Base-by-base conservation (phyloP, 1,284 basidiomycete genomes). In the Ustilago shanxiensis region DNA sequence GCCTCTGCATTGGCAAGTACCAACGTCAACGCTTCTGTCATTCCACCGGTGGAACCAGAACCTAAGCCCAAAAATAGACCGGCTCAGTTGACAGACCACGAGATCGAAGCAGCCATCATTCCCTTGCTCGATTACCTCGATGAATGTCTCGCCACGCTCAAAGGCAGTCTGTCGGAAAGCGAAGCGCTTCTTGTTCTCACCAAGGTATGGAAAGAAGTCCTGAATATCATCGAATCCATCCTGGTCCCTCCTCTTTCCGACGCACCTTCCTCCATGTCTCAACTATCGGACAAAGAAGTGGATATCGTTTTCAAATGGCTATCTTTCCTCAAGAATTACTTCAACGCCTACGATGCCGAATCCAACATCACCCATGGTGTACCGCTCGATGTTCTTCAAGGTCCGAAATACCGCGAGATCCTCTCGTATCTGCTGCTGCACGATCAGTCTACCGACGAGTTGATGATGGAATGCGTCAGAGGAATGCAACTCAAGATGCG, bases 251-350 rank as follows among this genome's bases (percentile, higher is more conserved):
- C 95, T 1, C 87, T 99, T 61, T 94, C 93, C 7, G 95, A 97
- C 74, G 88, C 91, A n/a, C 89, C 92, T 10, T 95, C 94, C 61
- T 92, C 93, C 64, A 93, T 98, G 94, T 92, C 92, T 76, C 92
- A 95, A 14, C 86, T 99, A 80, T 91, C 90, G 37, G 95, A 97
- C 82, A 95, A 96, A 87, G 96, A 98, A 87, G 93, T 98, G 29
- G 96, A 98, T 83, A 93, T 99, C 63, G 96, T 95, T 11, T 95
- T 98, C 88, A 97, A 95, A 85, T 99, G 97, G 97, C 87, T 98
- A 57, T 95, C 94, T 24, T 71, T 56, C 63, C 57, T 99, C 83
- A 89, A 93, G 61, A 94, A 96, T 86, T 99, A 95, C 88, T 98
- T 98, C 88, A 92, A 97, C 85, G 95, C 94, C 11, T 93, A 91